Evolutionary conservation across 306 rosid genomes (phyloP).

Genomic region (Hippophae gyantsensis): DNA sequence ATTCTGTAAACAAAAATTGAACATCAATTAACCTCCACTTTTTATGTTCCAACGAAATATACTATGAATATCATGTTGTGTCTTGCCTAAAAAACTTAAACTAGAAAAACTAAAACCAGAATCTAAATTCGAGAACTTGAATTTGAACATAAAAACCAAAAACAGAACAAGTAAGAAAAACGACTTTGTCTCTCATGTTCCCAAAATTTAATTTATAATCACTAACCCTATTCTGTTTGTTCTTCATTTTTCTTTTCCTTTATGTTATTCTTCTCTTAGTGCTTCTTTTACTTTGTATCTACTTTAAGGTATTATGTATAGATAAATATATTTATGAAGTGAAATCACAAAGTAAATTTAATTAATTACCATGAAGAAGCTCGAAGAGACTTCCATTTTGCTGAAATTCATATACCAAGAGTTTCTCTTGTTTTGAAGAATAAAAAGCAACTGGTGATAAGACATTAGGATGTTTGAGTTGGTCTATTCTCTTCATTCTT

Average conservation of each 20-base stretch:
- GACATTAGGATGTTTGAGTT: slow-evolving; percentile 38
- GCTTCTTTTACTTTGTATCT: not conserved
- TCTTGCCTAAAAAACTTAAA: not conserved
- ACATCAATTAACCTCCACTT: too few species aligned
- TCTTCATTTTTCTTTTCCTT: too few species aligned
- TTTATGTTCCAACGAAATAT: not conserved
- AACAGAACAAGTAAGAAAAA: too few species aligned
- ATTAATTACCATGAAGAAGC: slow-evolving; percentile 50
- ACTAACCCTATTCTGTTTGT: too few species aligned
- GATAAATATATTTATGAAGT: not conserved
- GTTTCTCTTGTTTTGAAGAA: slow-evolving; percentile 66
- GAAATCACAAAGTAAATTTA: not conserved
- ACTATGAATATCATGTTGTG: not conserved
- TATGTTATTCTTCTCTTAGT: too few species aligned
- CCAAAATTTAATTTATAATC: too few species aligned
- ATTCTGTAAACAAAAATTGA: slow-evolving; percentile 25
- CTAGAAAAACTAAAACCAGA: too few species aligned
- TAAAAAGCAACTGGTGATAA: slow-evolving; percentile 56
- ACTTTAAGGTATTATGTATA: not conserved
- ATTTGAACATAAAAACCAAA: too few species aligned
- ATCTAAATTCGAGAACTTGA: too few species aligned
- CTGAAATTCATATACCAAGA: slow-evolving; percentile 54
- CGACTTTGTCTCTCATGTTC: too few species aligned
- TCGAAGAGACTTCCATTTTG: slow-evolving; percentile 66
- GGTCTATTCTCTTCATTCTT: slow-evolving; percentile 41